A percentile compares a stretch with the other conserved stretches of the same genome.
Evolutionary conservation across 177 flowering plant genomes (phyloP).

Genomic region (Telopea speciosissima): DNA sequence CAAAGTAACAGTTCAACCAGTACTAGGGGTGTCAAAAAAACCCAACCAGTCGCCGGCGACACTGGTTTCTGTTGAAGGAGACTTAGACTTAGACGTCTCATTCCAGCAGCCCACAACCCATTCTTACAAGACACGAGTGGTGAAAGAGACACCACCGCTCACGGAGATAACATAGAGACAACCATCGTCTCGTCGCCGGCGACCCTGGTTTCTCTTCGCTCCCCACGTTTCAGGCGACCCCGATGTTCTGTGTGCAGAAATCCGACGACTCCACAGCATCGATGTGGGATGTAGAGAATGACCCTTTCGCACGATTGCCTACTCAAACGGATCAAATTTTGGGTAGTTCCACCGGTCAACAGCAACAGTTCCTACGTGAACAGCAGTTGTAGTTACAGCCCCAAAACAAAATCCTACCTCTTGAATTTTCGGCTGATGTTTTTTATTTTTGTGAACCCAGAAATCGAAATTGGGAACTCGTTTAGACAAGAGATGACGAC

Average conservation of each 20-base stretch:
- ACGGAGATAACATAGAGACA: no score
- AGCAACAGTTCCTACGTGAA: constrained; percentile 26
- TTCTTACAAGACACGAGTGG: constrained; percentile 27
- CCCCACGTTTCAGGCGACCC: constrained; percentile 37
- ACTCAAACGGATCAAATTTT: background rate
- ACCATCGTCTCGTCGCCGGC: background rate
- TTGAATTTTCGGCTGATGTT: no score
- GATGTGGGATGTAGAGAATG: constrained; percentile 8
- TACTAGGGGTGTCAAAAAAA: no score
- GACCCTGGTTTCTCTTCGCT: constrained; percentile 2
- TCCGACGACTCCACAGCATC: constrained; percentile 2
- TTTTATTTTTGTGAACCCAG: no score
- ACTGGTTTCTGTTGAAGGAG: no score
- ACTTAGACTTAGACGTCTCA: no score
- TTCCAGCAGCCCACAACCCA: constrained; percentile 33
- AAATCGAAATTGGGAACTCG: no score
- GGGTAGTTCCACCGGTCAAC: constrained; percentile 14
- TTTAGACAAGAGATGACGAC: no score
- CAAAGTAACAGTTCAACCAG: no score
- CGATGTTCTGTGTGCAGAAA: constrained; percentile 27
- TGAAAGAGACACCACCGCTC: background rate
- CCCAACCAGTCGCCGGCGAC: no score
- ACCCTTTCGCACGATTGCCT: constrained; percentile 25
- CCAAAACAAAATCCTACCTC: constrained; percentile 57
- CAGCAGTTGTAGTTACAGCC: constrained; percentile 64